A percentile compares a stretch with the other conserved stretches of the same genome.
Conservation (phyloP, 495 filamentous ascomycete genomes). For the Physcia stellaris region DNA sequence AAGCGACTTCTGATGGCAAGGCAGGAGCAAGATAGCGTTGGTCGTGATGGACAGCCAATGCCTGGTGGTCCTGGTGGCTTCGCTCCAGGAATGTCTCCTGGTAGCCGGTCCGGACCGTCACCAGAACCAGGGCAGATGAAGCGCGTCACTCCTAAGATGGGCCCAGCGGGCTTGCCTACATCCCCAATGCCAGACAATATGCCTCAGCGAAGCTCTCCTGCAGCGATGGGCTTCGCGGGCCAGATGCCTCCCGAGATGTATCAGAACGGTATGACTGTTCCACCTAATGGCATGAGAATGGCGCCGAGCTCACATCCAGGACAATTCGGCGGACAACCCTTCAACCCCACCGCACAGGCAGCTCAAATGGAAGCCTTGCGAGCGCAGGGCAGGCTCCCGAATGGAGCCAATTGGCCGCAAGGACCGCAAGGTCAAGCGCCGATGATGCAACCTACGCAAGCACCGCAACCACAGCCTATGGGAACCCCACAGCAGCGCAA, state of each 20-base stretch:
- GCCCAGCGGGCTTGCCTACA: slow-evolving; percentile 48
- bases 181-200: slow-evolving; percentile 70
- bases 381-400: slow-evolving; percentile 35
- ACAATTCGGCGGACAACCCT: too few relatives aligned
- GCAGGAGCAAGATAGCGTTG: slow-evolving; percentile 64
- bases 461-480: slow-evolving; percentile 43
- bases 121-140: slow-evolving; percentile 91
- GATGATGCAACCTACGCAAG: slow-evolving; percentile 46
- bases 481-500: slow-evolving; percentile 62
- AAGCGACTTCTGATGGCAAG: slow-evolving; percentile 92
- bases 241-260: slow-evolving; percentile 55
- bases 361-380: slow-evolving; percentile 32
- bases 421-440: slow-evolving; percentile 45
- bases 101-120: slow-evolving; percentile 67
- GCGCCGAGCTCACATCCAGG: slow-evolving; percentile 79
- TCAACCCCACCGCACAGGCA: slow-evolving; percentile 51
- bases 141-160: slow-evolving; percentile 80
- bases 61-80: slow-evolving; percentile 39
- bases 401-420: slow-evolving; percentile 41
- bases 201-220: slow-evolving; percentile 70
- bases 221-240: slow-evolving; percentile 61
- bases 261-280: slow-evolving; percentile 42
- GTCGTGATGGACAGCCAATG: slow-evolving; percentile 44
- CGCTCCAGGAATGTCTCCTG: slow-evolving; percentile 54
- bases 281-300: slow-evolving; percentile 67